Percentiles rank a stretch among this genome's conserved stretches.
These are phyloP conservation scores for Kodamaea ohmeri DNA, from an alignment of 1,139 yeast species.

Conservation along the genomic window DNA sequence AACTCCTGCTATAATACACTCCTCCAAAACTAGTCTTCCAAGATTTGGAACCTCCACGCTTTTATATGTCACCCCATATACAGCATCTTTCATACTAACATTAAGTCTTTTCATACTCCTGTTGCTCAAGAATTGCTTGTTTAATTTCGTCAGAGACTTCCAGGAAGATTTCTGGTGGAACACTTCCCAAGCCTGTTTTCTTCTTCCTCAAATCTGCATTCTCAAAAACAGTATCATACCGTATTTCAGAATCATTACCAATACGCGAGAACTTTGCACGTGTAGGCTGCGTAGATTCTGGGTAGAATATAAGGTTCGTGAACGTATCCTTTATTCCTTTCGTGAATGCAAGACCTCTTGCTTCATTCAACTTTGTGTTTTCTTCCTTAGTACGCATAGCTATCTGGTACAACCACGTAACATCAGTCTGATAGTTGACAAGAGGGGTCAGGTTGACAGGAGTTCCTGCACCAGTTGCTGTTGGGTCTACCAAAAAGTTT, in stretches of 20 bases:
- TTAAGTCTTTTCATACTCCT: conserved; percentile 46
- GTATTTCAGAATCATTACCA: conserved; percentile 8
- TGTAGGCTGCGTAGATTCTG: conserved; percentile 73
- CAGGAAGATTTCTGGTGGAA: conserved; percentile 57
- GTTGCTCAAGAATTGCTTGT: conserved; percentile 65
- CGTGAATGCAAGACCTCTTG: conserved; percentile 51
- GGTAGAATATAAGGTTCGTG: conserved; percentile 74
- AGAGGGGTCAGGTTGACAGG: conserved; percentile 41
- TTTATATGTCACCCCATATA: no score
- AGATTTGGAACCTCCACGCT: no score
- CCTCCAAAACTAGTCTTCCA: no score
- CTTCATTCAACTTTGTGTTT: conserved; percentile 60
- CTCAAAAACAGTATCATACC: conserved; percentile 50
- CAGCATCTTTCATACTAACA: no score
- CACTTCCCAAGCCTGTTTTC: conserved; percentile 61
- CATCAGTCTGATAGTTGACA: conserved; percentile 54
- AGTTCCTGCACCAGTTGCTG: conserved; percentile 22
- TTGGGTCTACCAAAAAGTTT: conserved; percentile 14
- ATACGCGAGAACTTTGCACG: conserved; percentile 31
- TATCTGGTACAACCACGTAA: conserved; percentile 84
- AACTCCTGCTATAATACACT: no score
- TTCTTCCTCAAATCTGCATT: conserved; percentile 44
- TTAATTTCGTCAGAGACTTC: conserved; percentile 56
- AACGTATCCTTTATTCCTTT: conserved; percentile 78
- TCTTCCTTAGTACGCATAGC: conserved; percentile 72